Base-by-base conservation (phyloP, 768 basidiomycete species). In the Phallus indusiatus region DNA sequence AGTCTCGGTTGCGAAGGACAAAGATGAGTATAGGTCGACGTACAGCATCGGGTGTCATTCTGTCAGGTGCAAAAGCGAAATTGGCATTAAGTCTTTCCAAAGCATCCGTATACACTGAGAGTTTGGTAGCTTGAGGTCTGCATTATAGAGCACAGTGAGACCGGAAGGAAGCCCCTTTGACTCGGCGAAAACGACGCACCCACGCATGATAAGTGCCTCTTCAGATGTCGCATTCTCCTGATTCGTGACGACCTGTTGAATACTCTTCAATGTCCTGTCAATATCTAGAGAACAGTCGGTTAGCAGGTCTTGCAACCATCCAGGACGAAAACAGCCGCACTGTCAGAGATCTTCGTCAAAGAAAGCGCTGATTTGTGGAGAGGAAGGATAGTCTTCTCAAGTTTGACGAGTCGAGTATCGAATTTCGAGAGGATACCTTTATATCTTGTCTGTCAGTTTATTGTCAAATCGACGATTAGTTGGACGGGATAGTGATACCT, bases 331-430 rank as follows among this genome's bases (percentile, higher is more conserved):
- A 9, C 21, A 11, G 14, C 75, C 89, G 28, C 61, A 90, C 90
- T 94, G 49, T 79, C 81, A 17, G 81, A 81, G 42, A 90, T 73
- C 64, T 79, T 76, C 58, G 89, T 91, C 56, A 92, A 69, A 12
- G 85, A 75, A 67, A 91, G 88, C 0, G 90, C 85, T 2, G 86
- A 84, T 1, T 78, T 80, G 65, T 93, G 89, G n/a, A 94, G 70
- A 0, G 91, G 91, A 14, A 88, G 69, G 55, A 94, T 90, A 1
- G 89, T 86, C 64, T 90, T 92, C 66, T 93, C 91, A 20, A 93
- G 78, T 67, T 85, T 88, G 47, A 86, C 84, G 5, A 94, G 73
- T 18, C 91, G 81, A 1, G 82, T 82, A 69, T 93, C 91, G 66
- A 92, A 90, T 65, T 86, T 90, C 62, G 86, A 84, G 53, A 94